Base-by-base conservation (phyloP, 805 yeast genomes). In the Yamadazyma philogaea region DNA sequence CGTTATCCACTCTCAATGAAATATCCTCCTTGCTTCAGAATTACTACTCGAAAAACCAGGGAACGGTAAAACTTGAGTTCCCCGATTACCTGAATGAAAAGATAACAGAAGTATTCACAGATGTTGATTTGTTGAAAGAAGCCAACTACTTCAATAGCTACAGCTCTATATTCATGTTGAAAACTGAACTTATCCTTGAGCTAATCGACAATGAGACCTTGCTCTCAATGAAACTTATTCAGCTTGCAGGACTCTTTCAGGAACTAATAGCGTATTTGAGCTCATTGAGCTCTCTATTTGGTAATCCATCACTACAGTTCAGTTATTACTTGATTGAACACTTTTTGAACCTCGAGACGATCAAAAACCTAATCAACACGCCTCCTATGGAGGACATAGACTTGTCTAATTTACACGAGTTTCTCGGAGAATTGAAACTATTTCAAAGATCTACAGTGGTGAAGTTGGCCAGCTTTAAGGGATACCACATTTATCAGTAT, bases 341-440 rank as follows among this genome's bases (percentile, higher is more conserved):
- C 12, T 42, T 34, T 16, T 26, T 49, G 18, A 26, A 39, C n/a
- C 36, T 30, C n/a, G 35, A 24, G 6, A 28, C 34, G 11, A 20
- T 43, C 2, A 31, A 31, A 10, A 27, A 38, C 12, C 24, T 45
- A 16, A 38, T 38, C 7, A 24, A 37, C 21, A 28, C 36, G 1
- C 48, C 68, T 19, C 48, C 18, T 20, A 36, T 6, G 24, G 20
- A 37, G 30, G 48, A 48, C 5, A 35, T 49, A n/a, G 48, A 46
- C 30, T 17, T 35, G 17, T 34, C 43, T 17, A 30, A 59, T 16
- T 53, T 68, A 1, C 41, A 54, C 12, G 74, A 77, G 47, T 64
- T 60, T 34, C 57, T 72, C 33, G 85, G 79, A 1, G 81, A 79
- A 34, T 50, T 81, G 15, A 61, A 67, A 28, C 54, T 79, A 7